Conservation (phyloP, 2,329 filamentous ascomycete species). For the Cladosporium sp. region DNA sequence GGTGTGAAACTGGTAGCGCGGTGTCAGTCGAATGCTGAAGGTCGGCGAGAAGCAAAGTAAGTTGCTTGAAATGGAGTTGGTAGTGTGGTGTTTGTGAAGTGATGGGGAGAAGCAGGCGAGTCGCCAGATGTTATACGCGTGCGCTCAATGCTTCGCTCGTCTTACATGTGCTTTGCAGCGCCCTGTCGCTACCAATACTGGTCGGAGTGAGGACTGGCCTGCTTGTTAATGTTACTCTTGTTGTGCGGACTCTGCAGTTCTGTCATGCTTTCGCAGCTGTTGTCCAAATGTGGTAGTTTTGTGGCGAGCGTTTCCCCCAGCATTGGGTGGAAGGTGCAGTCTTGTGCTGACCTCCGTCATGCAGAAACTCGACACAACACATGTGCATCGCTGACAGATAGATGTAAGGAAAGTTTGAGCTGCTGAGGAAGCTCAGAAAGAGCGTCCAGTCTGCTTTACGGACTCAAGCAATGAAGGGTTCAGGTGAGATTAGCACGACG, state of each 20-base stretch:
- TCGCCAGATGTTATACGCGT: neutral
- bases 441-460: neutral
- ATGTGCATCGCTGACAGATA: neutral
- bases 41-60: neutral
- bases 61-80: neutral
- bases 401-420: neutral
- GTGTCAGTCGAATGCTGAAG: neutral
- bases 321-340: neutral
- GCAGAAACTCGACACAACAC: neutral
- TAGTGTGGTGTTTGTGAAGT: neutral
- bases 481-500: neutral
- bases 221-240: neutral
- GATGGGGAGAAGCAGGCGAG: neutral
- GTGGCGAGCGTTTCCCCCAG: neutral
- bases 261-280: neutral
- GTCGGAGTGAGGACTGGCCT: neutral
- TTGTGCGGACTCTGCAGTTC: neutral
- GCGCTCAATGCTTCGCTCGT: neutral
- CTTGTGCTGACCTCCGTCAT: neutral
- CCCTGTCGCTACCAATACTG: neutral
- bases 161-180: neutral
- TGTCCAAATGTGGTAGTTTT: neutral
- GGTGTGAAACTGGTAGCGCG: neutral
- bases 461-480: neutral
- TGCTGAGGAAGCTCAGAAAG: neutral